These are phyloP conservation scores for Asterophora parasitica DNA, from an alignment of 768 basidiomycete genomes.

Conservation along the genomic window DNA sequence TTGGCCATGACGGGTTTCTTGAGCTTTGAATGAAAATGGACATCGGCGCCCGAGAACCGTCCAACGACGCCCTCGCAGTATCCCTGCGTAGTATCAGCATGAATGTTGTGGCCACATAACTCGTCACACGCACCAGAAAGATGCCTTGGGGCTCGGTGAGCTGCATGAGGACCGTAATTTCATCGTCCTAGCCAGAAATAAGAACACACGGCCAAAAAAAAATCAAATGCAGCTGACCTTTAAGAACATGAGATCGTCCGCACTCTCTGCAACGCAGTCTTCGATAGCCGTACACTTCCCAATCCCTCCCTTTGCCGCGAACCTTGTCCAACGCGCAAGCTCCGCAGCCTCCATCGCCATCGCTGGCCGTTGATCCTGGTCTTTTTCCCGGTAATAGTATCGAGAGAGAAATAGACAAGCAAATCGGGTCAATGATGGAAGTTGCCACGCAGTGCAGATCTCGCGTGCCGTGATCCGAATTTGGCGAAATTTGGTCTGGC, in stretches of 20 bases:
- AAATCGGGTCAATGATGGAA: too few relatives aligned
- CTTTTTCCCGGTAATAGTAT: too few relatives aligned
- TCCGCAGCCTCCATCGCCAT: constrained; percentile 61
- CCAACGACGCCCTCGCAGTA: constrained; percentile 88
- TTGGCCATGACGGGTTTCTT: constrained; percentile 80
- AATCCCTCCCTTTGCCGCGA: constrained; percentile 82
- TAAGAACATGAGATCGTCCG: constrained; percentile 83
- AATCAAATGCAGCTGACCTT: constrained; percentile 44
- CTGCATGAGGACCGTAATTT: constrained; percentile 75
- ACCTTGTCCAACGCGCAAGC: constrained; percentile 77
- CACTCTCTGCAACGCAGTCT: constrained; percentile 71
- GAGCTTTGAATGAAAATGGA: constrained; percentile 67
- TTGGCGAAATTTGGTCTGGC: too few relatives aligned
- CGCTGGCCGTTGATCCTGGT: too few relatives aligned
- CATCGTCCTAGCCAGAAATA: constrained; percentile 53
- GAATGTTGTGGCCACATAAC: background rate
- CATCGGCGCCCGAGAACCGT: constrained; percentile 57
- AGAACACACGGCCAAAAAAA: too few relatives aligned
- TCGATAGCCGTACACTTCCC: constrained; percentile 69
- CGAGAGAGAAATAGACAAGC: too few relatives aligned
- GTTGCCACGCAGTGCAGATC: too few relatives aligned
- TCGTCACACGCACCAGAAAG: constrained; percentile 52
- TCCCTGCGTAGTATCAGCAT: constrained; percentile 41
- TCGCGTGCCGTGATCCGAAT: too few relatives aligned
- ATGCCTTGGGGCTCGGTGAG: constrained; percentile 45